These are phyloP conservation scores for Magnaporthiopsis incrustans DNA, from an alignment of 2,329 filamentous ascomycete species.

Conservation along the genomic window DNA sequence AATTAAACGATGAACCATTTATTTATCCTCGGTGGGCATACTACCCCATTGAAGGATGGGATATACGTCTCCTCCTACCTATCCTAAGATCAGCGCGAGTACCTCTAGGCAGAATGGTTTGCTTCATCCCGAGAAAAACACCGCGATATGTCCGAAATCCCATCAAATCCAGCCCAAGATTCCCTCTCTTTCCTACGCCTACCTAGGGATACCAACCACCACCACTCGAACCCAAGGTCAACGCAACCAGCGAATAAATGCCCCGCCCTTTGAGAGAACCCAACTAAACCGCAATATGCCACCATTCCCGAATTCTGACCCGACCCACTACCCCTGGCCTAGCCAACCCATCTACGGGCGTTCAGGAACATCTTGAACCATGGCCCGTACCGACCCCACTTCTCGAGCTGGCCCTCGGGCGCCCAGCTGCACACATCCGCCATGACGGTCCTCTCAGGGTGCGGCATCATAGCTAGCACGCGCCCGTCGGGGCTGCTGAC, in stretches of 20 bases:
- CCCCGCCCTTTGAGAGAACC: not conserved
- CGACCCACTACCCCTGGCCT: not conserved
- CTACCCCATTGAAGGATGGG: too few species aligned
- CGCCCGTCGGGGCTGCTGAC: conserved; percentile 70
- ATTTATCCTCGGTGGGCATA: too few species aligned
- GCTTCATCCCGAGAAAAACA: not conserved
- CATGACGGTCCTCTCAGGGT: conserved; percentile 84
- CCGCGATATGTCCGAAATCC: not conserved
- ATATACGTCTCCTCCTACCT: not conserved
- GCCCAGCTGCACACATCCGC: conserved; percentile 70
- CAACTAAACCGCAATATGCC: not conserved
- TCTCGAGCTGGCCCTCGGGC: conserved; percentile 46
- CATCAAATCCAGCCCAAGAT: not conserved
- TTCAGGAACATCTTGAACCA: conserved; percentile 85
- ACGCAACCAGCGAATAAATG: not conserved
- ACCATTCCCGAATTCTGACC: not conserved
- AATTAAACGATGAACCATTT: too few species aligned
- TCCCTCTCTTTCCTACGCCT: not conserved
- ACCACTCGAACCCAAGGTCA: not conserved
- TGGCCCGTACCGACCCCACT: conserved; percentile 76
- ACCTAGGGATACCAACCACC: not conserved
- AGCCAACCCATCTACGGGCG: conserved; percentile 79
- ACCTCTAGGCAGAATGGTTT: too few species aligned
- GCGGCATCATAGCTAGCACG: conserved; percentile 86
- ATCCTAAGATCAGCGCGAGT: not conserved